These are phyloP conservation scores for Sambucus nigra DNA, from an alignment of 129 eudicot genomes.

Conservation along the genomic window DNA sequence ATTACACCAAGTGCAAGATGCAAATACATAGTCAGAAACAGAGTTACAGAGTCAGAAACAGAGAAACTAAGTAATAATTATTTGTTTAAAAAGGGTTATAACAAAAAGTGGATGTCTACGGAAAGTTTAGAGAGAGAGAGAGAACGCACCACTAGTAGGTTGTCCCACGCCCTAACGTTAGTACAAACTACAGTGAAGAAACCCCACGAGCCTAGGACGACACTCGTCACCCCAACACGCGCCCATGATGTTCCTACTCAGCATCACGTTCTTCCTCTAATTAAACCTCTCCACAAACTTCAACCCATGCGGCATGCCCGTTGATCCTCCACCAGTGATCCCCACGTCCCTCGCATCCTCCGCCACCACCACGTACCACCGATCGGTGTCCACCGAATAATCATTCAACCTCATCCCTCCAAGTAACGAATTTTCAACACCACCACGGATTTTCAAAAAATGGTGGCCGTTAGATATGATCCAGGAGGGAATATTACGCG, in stretches of 20 bases:
- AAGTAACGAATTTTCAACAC: conserved; percentile 45
- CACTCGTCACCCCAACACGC: conserved; percentile 82
- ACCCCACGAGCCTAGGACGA: conserved; percentile 80
- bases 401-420: conserved; percentile 73
- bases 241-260: conserved; percentile 91
- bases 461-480: conserved; percentile 68
- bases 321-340: conserved; percentile 84
- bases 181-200: conserved; percentile 42
- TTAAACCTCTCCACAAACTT: conserved; percentile 66
- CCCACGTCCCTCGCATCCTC: conserved; percentile 77
- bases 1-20: conserved; percentile 86
- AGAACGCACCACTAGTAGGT: conserved; percentile 87
- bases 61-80: too few relatives aligned
- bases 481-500: conserved; percentile 85
- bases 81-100: too few relatives aligned
- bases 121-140: conserved; percentile 18
- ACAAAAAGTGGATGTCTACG: too few relatives aligned
- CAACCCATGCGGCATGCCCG: conserved; percentile 88
- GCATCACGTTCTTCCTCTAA: conserved; percentile 96
- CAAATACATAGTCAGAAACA: too few relatives aligned
- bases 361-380: conserved; percentile 92
- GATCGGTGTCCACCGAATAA: conserved; percentile 42
- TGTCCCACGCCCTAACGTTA: conserved; percentile 52
- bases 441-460: conserved; percentile 61
- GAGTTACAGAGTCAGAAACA: too few relatives aligned